A percentile compares a stretch with the other conserved stretches of the same genome.
phyloP scores from a whole-genome alignment of 306 rosid species.

The Gastrolobium villosum region DNA sequence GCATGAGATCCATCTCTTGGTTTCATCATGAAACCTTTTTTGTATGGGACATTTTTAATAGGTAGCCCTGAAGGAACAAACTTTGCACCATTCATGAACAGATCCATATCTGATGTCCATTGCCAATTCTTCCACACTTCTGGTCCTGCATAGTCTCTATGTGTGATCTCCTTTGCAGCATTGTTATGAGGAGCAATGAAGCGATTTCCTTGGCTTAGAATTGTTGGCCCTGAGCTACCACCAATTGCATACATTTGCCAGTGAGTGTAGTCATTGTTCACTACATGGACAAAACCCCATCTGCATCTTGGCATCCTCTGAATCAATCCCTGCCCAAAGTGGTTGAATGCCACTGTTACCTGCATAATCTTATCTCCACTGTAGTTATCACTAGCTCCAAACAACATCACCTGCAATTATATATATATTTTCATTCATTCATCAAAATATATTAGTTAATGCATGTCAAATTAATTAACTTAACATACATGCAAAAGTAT shows the following conservation, averaged over 20 bases:
- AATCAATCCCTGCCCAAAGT: constrained; percentile 77
- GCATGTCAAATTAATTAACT: too few species aligned
- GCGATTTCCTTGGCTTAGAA: constrained; percentile 85
- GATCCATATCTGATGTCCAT: constrained; percentile 78
- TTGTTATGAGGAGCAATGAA: constrained; percentile 66
- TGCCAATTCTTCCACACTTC: constrained; percentile 61
- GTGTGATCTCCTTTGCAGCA: constrained; percentile 63
- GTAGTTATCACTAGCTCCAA: constrained; percentile 74
- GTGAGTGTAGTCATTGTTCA: constrained; percentile 89
- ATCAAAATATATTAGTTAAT: too few species aligned
- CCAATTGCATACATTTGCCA: constrained; percentile 97
- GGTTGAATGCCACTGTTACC: constrained; percentile 87
- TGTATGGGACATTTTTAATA: background rate
- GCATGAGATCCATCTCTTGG: constrained; percentile 60
- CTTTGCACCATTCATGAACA: constrained; percentile 77
- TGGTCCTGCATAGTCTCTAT: constrained; percentile 59
- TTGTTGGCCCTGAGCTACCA: constrained; percentile 77
- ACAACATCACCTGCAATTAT: constrained; percentile 72
- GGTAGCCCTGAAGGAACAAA: constrained; percentile 61
- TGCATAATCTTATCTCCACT: constrained; percentile 69
- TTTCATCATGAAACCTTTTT: constrained; percentile 51
- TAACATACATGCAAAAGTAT: too few species aligned
- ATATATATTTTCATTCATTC: background rate
- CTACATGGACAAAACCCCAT: constrained; percentile 79
- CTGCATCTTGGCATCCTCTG: constrained; percentile 92